Base-by-base conservation (phyloP, 345 rosid genomes). In the Hibiscus tridactylites region DNA sequence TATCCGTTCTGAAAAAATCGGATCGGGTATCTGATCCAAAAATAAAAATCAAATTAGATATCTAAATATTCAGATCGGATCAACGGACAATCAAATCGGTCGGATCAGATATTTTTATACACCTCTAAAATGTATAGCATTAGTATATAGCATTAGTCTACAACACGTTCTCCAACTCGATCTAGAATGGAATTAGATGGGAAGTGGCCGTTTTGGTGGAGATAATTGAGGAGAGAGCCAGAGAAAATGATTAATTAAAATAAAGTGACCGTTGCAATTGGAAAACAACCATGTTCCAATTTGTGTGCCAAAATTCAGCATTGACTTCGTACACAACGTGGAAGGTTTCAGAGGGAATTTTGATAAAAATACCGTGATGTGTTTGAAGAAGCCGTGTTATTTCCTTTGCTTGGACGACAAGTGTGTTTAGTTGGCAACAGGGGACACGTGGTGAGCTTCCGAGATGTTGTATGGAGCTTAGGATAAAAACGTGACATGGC, bases 181-280 rank as follows among this genome's bases (percentile, higher is more conserved):
- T 39, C 44, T 67, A 75, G 81, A 59, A 67, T 73, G 35, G 10
- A n/a, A n/a, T 8, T 31, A 31, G 33, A 31, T 31, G 24, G 1
- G 24, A 21, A 21, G 24, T n/a, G 24, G 9, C 24, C 21, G 58
- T 54, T 54, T 54, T 17, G 58, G 26, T 54, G 24, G 59, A 54
- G 59, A 19, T 17, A 54, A 54, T 54, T 54, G 59, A 8, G 3
- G 59, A 17, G 59, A 54, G 26, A 54, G 26, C 2, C 3, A 54
- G 9, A 53, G 9, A 53, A 53, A 53, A 17, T 15, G n/a, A 52
- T n/a, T 6, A 7, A 7, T 6, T 54, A 54, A 54, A 54, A 54
- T 54, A 17, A 53, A n/a, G 24, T 54, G 17, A 54, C 59, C 12
- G 59, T 54, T 54, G 9, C 59, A 17, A 17, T n/a, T 54, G 59